Evolutionary conservation across 202 grass and related monocot genomes (phyloP).

Genomic region (Carex arenaria): DNA sequence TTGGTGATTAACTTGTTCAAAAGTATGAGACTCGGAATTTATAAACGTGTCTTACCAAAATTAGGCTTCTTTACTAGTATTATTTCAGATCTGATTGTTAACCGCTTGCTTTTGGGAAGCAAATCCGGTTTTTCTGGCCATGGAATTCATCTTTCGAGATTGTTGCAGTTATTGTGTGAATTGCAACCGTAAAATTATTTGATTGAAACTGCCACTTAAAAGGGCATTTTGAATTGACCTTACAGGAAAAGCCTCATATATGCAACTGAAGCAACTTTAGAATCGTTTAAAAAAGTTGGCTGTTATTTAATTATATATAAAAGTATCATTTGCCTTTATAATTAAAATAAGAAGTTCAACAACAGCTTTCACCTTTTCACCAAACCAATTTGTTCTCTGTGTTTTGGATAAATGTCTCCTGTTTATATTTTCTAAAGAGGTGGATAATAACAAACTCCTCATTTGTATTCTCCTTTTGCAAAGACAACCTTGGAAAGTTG

Average conservation of each 20-base stretch:
- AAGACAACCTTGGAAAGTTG: conserved; percentile 12
- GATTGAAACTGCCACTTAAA: background rate
- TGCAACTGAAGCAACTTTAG: background rate
- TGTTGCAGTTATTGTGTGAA: background rate
- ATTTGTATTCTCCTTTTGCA: background rate
- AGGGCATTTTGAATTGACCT: background rate
- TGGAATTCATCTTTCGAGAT: background rate
- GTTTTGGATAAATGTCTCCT: background rate
- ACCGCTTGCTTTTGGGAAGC: background rate
- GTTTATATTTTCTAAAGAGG: background rate
- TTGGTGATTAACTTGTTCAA: too few relatives aligned
- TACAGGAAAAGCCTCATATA: background rate
- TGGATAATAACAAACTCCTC: background rate
- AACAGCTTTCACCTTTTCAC: background rate
- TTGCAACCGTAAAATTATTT: background rate
- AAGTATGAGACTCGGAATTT: too few relatives aligned
- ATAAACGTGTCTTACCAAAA: too few relatives aligned
- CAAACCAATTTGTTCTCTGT: background rate
- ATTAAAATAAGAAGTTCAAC: background rate
- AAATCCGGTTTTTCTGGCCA: background rate
- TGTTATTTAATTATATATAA: background rate
- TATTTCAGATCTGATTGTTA: conserved; percentile 10
- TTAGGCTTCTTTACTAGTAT: background rate
- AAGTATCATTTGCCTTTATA: background rate
- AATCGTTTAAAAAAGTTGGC: background rate